Evolutionary conservation across 306 rosid genomes (phyloP), one percentile per base, ranked within the genome.

Genomic region (Prunus mongolica): DNA sequence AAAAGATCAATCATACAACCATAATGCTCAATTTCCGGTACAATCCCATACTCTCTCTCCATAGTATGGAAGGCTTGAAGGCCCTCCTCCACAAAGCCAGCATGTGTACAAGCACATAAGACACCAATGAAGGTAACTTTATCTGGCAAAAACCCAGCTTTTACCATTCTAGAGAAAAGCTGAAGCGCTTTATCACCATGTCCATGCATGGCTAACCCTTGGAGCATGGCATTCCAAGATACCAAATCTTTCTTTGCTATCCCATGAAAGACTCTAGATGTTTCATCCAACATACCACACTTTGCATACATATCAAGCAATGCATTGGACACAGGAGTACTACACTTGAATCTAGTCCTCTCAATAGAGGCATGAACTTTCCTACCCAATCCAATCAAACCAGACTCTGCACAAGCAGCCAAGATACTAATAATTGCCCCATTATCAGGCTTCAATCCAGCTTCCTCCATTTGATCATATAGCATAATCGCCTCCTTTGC

Each of bases 1-100:
- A 95, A 82, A 24, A 95, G 96, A 84, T 92, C 97, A 57, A 95
- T 71, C 90, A 95, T 85, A 72, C 97, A 92, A 81, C 96, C 97
- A 16, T 90, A 92, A 74, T 95, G 96, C 86, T 87, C 92, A 51
- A 89, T 65, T 73, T 79, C 67, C 18, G 96, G 95, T 79, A 82
- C 89, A 61, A 95, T 61, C 80, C 89, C 85, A 19, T 88, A 85
- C 34, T 88, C 87, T 57, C 76, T 84, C 82, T 92, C 91, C 97
- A 92, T 92, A 3, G 84, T 30, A 67, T 83, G 73, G 87, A 95
- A 92, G 80, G 74, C 83, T 13, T 61, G 76, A 65, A 86, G 88
- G 66, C 98, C 95, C 71, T 92, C 91, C 22, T 87, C 80, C 60
- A 89, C 85, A 67, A 90, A 89, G 27, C 97, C 97, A 1, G 95